These are phyloP conservation scores for Phylloporus sp. DNA, from an alignment of 768 basidiomycete genomes.

Conservation along the genomic window DNA sequence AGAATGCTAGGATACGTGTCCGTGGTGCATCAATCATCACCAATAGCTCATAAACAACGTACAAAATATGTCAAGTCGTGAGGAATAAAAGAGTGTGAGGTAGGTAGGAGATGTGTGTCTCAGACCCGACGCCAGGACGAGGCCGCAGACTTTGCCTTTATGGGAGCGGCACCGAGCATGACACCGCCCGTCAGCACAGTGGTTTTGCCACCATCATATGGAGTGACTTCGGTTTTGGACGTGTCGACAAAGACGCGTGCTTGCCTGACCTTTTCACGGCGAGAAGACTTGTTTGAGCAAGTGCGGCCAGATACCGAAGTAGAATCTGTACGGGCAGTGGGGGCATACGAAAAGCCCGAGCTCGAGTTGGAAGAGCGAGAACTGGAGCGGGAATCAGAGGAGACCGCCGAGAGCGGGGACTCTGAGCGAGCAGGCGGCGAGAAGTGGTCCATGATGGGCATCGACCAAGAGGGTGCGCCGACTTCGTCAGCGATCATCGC, in stretches of 20 bases:
- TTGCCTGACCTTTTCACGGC: conserved; percentile 66
- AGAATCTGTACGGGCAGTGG: conserved; percentile 51
- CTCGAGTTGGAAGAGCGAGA: conserved; percentile 69
- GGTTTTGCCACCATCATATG: conserved; percentile 85
- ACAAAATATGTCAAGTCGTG: conserved; percentile 18
- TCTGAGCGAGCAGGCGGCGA: conserved; percentile 47
- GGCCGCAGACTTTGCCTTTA: conserved; percentile 29
- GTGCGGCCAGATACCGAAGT: conserved; percentile 40
- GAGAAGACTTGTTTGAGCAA: conserved; percentile 51
- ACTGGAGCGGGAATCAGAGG: conserved; percentile 48
- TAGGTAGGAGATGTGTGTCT: conserved; percentile 15
- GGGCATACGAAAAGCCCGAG: conserved; percentile 67
- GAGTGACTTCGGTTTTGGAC: conserved; percentile 74
- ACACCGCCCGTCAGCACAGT: conserved; percentile 85
- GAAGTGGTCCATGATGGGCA: conserved; percentile 61
- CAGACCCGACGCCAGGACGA: conserved; percentile 60
- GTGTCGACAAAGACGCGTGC: conserved; percentile 71
- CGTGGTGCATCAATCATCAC: conserved; percentile 28
- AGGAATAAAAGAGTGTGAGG: conserved; percentile 23
- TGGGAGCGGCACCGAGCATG: conserved; percentile 65
- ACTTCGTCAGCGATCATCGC: conserved; percentile 71
- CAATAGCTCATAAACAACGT: conserved; percentile 22
- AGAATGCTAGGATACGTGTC: conserved; percentile 32
- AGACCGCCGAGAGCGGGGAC: conserved; percentile 57
- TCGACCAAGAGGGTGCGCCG: conserved; percentile 63